Evolutionary conservation across 2,329 filamentous ascomycete genomes (phyloP).

Genomic region (Aspergillus intermedius): DNA sequence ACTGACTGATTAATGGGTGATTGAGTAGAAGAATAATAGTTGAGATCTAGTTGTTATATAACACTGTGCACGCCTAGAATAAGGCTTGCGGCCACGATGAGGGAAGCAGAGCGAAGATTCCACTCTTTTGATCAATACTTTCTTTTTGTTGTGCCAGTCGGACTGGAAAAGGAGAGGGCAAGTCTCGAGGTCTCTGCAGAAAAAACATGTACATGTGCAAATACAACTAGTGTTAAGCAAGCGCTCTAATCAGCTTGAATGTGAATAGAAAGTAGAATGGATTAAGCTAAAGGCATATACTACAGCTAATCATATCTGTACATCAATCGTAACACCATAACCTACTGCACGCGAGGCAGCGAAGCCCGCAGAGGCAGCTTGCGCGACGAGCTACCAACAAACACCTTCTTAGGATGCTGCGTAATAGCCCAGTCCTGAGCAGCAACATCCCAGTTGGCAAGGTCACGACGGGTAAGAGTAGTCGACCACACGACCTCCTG

Average conservation of each 20-base stretch:
- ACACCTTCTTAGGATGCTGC: slow-evolving; percentile 52
- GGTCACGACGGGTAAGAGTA: slow-evolving; percentile 67
- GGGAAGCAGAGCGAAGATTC: no score
- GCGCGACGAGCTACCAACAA: slow-evolving; percentile 54
- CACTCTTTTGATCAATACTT: no score
- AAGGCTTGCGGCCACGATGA: no score
- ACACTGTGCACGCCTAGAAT: no score
- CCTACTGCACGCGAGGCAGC: slow-evolving; percentile 24
- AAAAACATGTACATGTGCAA: not conserved
- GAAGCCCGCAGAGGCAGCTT: slow-evolving; percentile 46
- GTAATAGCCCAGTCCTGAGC: slow-evolving; percentile 77
- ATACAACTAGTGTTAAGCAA: not conserved
- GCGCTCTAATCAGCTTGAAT: not conserved
- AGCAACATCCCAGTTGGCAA: slow-evolving; percentile 77
- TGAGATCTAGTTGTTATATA: no score
- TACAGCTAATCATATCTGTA: not conserved
- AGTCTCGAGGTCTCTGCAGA: no score
- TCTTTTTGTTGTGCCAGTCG: no score
- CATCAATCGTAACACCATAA: not conserved
- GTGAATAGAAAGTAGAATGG: not conserved
- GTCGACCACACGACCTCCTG: slow-evolving; percentile 59
- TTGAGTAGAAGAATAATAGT: no score
- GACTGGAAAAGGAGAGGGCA: no score
- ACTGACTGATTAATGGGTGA: no score
- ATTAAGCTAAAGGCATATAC: not conserved